Evolutionary conservation across 108 stramenopile species (phyloP), one percentile per base, ranked within the genome.

Genomic region (Pelagomonas calceolata): DNA sequence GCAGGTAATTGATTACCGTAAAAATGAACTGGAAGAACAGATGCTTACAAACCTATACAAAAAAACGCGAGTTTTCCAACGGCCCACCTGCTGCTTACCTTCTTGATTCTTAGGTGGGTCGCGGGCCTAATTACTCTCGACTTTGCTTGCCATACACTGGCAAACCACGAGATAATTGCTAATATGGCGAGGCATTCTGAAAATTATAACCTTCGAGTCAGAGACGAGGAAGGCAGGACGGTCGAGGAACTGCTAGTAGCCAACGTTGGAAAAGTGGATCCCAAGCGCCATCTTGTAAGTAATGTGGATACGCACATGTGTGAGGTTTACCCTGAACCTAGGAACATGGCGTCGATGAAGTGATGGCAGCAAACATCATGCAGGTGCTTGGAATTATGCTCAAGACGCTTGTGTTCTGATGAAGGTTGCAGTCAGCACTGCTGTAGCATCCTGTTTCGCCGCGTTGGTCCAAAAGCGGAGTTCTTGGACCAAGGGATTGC

Each of bases 21-120:
- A 97, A 89, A 98, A 98, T 77, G 98, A 98, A 76, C 85, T 99
- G 60, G 98, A 99, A 80, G 96, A 97, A 73, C 71, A 96, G 78
- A 99, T 99, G 98, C 86, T 99, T 21, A 93, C 90, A 91, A 99
- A 98, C 76, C 78, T 99, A 43, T 86, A 98, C 86, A 91, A 94
- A 69, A 83, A 84, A 32, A 90, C 89, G 30, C n/a, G n/a, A n/a
- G n/a, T n/a, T n/a, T n/a, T n/a, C n/a, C n/a, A n/a, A n/a, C n/a
- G n/a, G 46, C 17, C 46, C 46, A 15, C 15, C 46, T 18, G 17
- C 46, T 64, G 30, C 29, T 30, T 30, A 4, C 63, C 4, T 29
- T 30, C 63, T 43, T 43, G 39, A 10, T 5, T 12, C 39, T 5
- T 12, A 43, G 39, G 73, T 99, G 98, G 98, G 92, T 95, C 26